phyloP scores from a whole-genome alignment of 768 basidiomycete species.

The Xerocomus spinulosus region DNA sequence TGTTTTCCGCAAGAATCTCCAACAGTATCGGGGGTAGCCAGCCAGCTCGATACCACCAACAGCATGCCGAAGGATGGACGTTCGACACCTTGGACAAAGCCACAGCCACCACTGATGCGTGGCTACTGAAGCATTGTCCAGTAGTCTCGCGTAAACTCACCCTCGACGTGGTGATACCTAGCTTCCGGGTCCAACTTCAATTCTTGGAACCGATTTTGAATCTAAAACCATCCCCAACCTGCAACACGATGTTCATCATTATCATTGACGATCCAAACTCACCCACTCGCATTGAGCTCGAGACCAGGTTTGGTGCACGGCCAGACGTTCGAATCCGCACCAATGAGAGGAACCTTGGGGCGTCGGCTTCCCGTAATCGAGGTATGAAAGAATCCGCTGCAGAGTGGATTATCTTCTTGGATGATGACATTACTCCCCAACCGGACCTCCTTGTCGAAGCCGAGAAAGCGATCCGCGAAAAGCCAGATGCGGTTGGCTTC shows the following conservation, averaged over 20 bases:
- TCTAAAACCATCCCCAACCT: conserved; percentile 40
- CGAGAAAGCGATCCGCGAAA: conserved; percentile 43
- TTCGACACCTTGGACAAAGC: conserved; percentile 44
- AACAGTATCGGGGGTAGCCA: conserved; percentile 45
- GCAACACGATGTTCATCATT: conserved; percentile 52
- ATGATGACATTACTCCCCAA: conserved; percentile 50
- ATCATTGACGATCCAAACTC: conserved; percentile 54
- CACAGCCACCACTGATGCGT: conserved; percentile 32
- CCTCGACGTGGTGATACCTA: conserved; percentile 53
- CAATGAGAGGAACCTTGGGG: conserved; percentile 46
- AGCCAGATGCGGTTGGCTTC: conserved; percentile 50
- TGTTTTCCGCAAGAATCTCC: conserved; percentile 40
- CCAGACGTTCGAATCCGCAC: conserved; percentile 51
- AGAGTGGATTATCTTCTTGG: conserved; percentile 57
- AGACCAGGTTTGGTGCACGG: conserved; percentile 37
- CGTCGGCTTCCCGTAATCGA: conserved; percentile 51
- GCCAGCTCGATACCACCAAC: conserved; percentile 45
- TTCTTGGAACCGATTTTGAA: conserved; percentile 43
- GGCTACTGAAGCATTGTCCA: conserved; percentile 30
- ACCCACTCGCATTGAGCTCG: conserved; percentile 34
- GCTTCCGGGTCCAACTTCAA: conserved; percentile 46
- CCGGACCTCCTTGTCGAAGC: conserved; percentile 41
- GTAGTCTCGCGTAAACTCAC: conserved; percentile 37
- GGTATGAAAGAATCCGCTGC: conserved; percentile 52
- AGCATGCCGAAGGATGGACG: conserved; percentile 45